Evolutionary conservation across 2,329 filamentous ascomycete species (phyloP).

Genomic region (Trichoderma guizhouense): DNA sequence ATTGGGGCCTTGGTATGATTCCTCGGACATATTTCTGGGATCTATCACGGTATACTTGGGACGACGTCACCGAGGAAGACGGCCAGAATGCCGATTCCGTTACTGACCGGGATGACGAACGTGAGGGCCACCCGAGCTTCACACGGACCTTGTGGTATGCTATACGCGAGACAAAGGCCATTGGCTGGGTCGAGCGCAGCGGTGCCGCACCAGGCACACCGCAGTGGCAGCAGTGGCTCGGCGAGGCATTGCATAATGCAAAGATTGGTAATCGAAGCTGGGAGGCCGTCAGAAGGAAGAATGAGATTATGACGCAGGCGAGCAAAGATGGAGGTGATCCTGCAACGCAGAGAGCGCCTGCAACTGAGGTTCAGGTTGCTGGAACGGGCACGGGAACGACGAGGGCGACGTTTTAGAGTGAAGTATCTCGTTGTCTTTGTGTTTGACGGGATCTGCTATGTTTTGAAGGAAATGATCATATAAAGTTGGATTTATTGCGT

Average conservation of each 20-base stretch:
- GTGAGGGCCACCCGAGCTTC: constrained; percentile 46
- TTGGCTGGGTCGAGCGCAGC: constrained; percentile 51
- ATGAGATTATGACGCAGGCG: constrained; percentile 43
- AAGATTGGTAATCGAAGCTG: constrained; percentile 34
- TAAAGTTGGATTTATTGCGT: neutral
- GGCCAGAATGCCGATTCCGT: constrained; percentile 34
- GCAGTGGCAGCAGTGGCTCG: constrained; percentile 54
- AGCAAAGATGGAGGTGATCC: constrained; percentile 24
- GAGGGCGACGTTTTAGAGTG: constrained; percentile 26
- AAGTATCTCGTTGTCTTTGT: neutral
- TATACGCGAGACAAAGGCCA: constrained; percentile 51
- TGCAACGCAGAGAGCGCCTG: constrained; percentile 32
- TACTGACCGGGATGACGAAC: constrained; percentile 30
- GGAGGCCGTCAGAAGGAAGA: constrained; percentile 48
- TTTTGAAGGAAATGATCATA: neutral
- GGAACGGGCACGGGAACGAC: neutral
- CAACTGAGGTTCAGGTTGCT: constrained; percentile 24
- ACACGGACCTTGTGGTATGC: constrained; percentile 59
- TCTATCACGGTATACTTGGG: constrained; percentile 47
- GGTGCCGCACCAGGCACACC: constrained; percentile 50
- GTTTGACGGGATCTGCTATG: neutral
- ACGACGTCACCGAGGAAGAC: constrained; percentile 41
- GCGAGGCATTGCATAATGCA: constrained; percentile 44
- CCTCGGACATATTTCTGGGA: constrained; percentile 54
- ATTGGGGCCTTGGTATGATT: constrained; percentile 55